Evolutionary conservation across 106 monocot species (phyloP), one percentile per base, ranked within the genome.

Genomic region (Phalaenopsis equestris): DNA sequence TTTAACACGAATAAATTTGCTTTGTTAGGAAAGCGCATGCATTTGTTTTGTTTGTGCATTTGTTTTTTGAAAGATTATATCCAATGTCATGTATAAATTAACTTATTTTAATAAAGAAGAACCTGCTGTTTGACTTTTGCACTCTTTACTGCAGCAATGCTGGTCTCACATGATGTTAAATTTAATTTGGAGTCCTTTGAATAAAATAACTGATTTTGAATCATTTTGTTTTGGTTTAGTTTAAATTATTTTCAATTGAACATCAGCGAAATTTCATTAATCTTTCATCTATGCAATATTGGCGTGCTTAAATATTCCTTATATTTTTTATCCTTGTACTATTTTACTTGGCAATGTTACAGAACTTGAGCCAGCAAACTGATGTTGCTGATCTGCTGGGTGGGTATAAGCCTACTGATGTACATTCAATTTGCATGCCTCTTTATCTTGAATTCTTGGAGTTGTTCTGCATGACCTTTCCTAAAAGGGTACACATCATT

Each of bases 291-390:
- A 17, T 58, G 58, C 58, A 58, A 17, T 58, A 6, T 58, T 58
- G 19, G 16, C 23, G 64, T 8, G 64, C 23, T 64, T 64, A 23
- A 64, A 64, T 64, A 9, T 24, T 23, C 23, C 64, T 64, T 6
- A 23, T 64, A 64, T 30, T 77, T 19, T 42, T 82, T 58, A 42
- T 77, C 41, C 21, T 84, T 37, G 67, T 77, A 42, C 30, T 79
- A 6, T 30, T n/a, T 67, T 84, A 38, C 65, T 77, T 23, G 58
- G 5, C 10, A 83, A 41, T 81, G 16, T 15, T 85, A 46, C 80
- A 94, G 97, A 98, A 98, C 77, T 83, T 98, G 45, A 98, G 98
- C 75, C 98, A 98, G 75, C 98, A 98, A 80, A 98, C 89, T 84
- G 98, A 98, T 85, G 86, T 88, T 83, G 80, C 92, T 79, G 98